phyloP scores from a whole-genome alignment of 192 early-diverging fungal genomes.

The Coemansia sp. region DNA sequence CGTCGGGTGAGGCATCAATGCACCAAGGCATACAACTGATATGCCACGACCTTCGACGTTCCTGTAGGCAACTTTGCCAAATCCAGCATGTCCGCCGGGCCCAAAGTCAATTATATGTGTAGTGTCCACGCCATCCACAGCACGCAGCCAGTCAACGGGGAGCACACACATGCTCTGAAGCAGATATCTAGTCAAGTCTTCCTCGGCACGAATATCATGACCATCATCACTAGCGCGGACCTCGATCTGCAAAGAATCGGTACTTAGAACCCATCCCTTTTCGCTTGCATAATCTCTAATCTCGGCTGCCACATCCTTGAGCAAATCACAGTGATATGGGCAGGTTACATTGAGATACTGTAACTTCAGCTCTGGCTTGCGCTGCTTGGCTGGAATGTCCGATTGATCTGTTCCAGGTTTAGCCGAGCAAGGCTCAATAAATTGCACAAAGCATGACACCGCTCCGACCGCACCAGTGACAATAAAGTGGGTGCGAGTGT shows the following conservation, averaged over 20 bases:
- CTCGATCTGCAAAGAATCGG: conserved; percentile 38
- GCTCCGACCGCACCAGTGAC: conserved; percentile 13
- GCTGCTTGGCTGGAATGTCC: conserved; percentile 70
- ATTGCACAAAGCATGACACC: conserved; percentile 5
- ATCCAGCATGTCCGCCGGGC: conserved; percentile 76
- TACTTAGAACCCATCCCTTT: conserved; percentile 24
- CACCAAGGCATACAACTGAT: conserved; percentile 37
- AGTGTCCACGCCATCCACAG: conserved; percentile 48
- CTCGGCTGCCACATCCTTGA: not conserved
- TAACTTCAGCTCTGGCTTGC: conserved; percentile 73
- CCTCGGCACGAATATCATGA: conserved; percentile 63
- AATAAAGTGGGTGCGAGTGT: conserved; percentile 16
- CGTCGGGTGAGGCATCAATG: conserved; percentile 1
- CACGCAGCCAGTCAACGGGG: conserved; percentile 58
- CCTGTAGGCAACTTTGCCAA: conserved; percentile 77
- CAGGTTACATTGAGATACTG: conserved; percentile 81
- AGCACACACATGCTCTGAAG: conserved; percentile 63
- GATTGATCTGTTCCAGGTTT: conserved; percentile 51
- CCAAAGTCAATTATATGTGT: conserved; percentile 96
- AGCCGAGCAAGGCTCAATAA: conserved; percentile 5
- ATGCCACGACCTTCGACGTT: conserved; percentile 88
- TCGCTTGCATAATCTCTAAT: conserved; percentile 1
- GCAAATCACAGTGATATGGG: conserved; percentile 62
- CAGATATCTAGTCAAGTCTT: conserved; percentile 62
- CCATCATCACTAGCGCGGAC: conserved; percentile 81